Evolutionary conservation across 148 eudicot genomes (phyloP).

Genomic region (Arctostaphylos glauca): DNA sequence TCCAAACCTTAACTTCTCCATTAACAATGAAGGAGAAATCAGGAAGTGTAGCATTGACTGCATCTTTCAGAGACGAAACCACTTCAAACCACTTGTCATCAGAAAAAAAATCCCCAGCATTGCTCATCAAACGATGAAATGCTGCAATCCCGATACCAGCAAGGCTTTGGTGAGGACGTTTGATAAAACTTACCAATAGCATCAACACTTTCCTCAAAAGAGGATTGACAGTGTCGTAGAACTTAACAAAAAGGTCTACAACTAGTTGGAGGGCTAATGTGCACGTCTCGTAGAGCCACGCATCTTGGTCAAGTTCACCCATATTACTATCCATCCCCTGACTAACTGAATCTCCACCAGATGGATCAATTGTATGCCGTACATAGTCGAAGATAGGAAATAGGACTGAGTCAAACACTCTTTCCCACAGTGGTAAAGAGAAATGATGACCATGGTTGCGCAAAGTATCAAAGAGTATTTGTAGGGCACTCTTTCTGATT

Average conservation of each 20-base stretch:
- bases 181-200: constrained; percentile 86
- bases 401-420: constrained; percentile 90
- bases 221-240: constrained; percentile 80
- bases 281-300: constrained; percentile 99
- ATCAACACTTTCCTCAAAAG: constrained; percentile 77
- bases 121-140: constrained; percentile 90
- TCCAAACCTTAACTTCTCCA: constrained; percentile 30
- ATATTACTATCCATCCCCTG: constrained; percentile 43
- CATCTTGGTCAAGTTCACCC: constrained; percentile 82
- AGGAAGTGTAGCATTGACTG: constrained; percentile 76
- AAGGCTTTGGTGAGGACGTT: constrained; percentile 95
- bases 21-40: constrained; percentile 63
- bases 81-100: constrained; percentile 96
- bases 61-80: constrained; percentile 79
- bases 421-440: constrained; percentile 90
- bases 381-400: constrained; percentile 97
- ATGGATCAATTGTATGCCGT: constrained; percentile 85
- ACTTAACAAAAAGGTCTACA: constrained; percentile 92
- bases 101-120: constrained; percentile 85
- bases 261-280: constrained; percentile 89
- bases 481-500: constrained; percentile 85
- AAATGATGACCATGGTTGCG: constrained; percentile 92
- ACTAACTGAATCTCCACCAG: constrained; percentile 48
- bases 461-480: constrained; percentile 86
- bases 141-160: constrained; percentile 99